Percentiles rank a stretch among this genome's conserved stretches.
Conservation (phyloP, 202 grass and related monocot species). For the Eragrostis tef region DNA sequence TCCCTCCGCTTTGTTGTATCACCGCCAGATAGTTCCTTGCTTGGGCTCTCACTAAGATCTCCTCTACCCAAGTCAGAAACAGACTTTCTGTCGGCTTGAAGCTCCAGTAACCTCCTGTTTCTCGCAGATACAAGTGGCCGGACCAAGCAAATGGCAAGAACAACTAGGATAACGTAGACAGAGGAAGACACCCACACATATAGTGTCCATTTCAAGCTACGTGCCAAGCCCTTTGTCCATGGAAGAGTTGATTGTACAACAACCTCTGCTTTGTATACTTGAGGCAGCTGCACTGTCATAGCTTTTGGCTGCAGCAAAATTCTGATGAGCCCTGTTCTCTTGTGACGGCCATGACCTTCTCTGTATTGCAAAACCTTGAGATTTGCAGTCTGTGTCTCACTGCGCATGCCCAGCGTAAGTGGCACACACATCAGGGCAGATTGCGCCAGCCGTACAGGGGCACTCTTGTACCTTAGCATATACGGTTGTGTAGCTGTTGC, state of each 20-base stretch:
- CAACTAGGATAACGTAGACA: conserved; percentile 3
- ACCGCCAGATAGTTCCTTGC: not conserved
- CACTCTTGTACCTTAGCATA: conserved; percentile 52
- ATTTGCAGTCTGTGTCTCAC: conserved; percentile 42
- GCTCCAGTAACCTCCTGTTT: conserved; percentile 20
- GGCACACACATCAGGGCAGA: conserved; percentile 34
- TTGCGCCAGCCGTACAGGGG: conserved; percentile 38
- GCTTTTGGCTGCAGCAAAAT: conserved; percentile 52
- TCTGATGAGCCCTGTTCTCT: conserved; percentile 39
- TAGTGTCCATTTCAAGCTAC: conserved; percentile 46
- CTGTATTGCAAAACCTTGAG: conserved; percentile 41
- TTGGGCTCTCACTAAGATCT: not conserved
- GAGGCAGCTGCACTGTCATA: conserved; percentile 39
- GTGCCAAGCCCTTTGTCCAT: conserved; percentile 38
- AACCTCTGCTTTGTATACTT: conserved; percentile 48
- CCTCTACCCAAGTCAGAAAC: conserved; percentile 5
- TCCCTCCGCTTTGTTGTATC: conserved; percentile 28
- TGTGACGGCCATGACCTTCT: conserved; percentile 43
- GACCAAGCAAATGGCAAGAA: conserved; percentile 25
- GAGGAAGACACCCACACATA: conserved; percentile 45
- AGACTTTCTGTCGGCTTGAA: conserved; percentile 1
- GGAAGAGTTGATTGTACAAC: conserved; percentile 42
- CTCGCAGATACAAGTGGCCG: not conserved
- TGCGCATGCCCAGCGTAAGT: conserved; percentile 35
- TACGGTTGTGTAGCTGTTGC: conserved; percentile 40